Percentiles rank a stretch among this genome's conserved stretches.
Evolutionary conservation across 345 rosid genomes (phyloP).

Genomic region (Salix arbutifolia): DNA sequence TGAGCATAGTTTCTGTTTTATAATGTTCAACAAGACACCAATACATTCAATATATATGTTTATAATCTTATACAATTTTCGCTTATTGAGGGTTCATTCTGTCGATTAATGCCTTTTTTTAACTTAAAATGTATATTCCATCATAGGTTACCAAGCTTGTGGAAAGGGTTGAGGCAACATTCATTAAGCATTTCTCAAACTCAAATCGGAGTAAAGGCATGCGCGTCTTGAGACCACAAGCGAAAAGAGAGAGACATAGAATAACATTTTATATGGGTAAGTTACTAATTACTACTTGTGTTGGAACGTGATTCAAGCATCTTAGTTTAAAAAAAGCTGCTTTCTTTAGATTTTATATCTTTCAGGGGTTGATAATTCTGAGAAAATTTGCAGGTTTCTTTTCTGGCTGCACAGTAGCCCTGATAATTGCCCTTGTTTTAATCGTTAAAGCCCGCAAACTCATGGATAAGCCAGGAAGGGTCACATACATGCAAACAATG

Average conservation of each 20-base stretch:
- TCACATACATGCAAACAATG: constrained; percentile 48
- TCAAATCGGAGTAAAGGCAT: constrained; percentile 56
- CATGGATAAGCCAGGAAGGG: constrained; percentile 26
- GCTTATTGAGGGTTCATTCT: background rate
- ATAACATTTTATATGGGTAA: constrained; percentile 54
- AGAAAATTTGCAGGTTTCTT: constrained; percentile 40
- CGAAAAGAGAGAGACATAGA: constrained; percentile 50
- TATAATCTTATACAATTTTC: background rate
- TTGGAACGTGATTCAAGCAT: background rate
- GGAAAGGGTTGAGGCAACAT: constrained; percentile 66
- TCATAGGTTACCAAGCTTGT: constrained; percentile 45
- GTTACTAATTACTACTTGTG: background rate
- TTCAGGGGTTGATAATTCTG: background rate
- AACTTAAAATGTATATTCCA: background rate
- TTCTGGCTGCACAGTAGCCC: constrained; percentile 52
- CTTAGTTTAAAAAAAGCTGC: background rate
- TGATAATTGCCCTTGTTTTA: constrained; percentile 37
- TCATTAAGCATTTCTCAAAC: constrained; percentile 63
- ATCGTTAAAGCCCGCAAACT: constrained; percentile 39
- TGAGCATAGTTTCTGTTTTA: background rate
- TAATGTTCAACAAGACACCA: background rate
- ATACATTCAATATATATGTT: too few species aligned
- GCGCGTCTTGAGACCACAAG: constrained; percentile 48
- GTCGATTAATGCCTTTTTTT: background rate
- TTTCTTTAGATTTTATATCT: background rate